phyloP scores from a whole-genome alignment of 1,284 basidiomycete genomes.

The Ganoderma lucidum region DNA sequence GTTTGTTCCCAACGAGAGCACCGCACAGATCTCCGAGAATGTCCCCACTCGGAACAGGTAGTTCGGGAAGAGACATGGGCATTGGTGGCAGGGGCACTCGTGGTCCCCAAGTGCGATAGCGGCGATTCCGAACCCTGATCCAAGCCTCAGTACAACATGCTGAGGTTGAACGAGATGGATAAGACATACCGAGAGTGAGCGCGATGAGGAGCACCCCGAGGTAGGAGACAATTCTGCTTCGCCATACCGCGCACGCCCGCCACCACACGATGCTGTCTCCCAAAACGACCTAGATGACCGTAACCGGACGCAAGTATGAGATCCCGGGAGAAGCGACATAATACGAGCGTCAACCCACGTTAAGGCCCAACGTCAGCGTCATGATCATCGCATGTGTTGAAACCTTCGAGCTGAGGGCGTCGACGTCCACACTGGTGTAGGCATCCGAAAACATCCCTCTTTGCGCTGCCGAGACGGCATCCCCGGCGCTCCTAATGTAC shows the following conservation, averaged over 20 bases:
- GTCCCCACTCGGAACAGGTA: background rate
- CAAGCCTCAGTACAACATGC: background rate
- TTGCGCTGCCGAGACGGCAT: background rate
- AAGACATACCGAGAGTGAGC: background rate
- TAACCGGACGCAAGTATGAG: background rate
- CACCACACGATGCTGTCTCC: conserved; percentile 9
- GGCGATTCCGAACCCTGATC: background rate
- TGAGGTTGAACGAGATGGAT: background rate
- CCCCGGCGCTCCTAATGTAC: background rate
- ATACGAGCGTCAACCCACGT: background rate
- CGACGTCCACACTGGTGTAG: background rate
- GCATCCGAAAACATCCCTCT: conserved; percentile 1
- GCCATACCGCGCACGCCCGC: conserved; percentile 5
- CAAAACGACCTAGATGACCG: background rate
- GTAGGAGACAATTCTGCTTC: background rate
- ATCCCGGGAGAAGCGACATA: background rate
- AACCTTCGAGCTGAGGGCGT: background rate
- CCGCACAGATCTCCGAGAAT: background rate
- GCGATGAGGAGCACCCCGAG: background rate
- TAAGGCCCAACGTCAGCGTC: conserved; percentile 2
- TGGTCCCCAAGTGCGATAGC: conserved; percentile 5
- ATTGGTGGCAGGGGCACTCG: conserved; percentile 1
- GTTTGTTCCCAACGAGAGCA: conserved; percentile 2
- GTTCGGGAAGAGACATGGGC: conserved; percentile 5
- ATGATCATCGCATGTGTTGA: background rate